Base-by-base conservation (phyloP, 441 rosid genomes). In the Capsella rubella region DNA sequence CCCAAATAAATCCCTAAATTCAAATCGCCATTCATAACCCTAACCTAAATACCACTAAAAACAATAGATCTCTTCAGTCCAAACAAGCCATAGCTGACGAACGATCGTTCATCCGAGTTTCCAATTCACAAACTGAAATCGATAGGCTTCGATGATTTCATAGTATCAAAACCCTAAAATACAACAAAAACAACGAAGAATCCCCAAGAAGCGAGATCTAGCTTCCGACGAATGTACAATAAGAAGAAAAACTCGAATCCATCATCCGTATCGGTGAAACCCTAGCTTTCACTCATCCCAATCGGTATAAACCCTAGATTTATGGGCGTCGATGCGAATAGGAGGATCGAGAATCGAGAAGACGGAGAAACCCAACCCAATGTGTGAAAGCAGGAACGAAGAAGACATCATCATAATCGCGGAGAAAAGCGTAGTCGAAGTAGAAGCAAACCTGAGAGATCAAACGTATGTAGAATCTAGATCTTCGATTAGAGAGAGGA, bases 381-480 rank as follows among this genome's bases (percentile, higher is more conserved):
- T 51, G 6, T 51, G 6, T 13, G 53, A 72, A 78, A 72, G 71
- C 32, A 53, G 9, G 66, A 27, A 53, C 25, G 61, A 76, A 31
- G 60, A 76, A 32, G 78, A 62, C 15, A 57, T 21, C 76, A 64
- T 70, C 76, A 4, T 63, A 39, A 55, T 55, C 53, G 49, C 29
- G 49, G 42, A 37, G 65, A 52, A 45, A 21, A 32, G 29, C 49
- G 77, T 37, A 73, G 77, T 9, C 67, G 78, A 40, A 57, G 62
- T 3, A 77, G 76, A 76, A 77, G 72, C 76, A 70, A 77, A 77
- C 80, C 80, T 77, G 80, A 77, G 63, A 35, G 69, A 75, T 40
- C 55, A 58, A 39, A 67, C 59, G 55, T 31, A 13, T 9, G 69
- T 18, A 27, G 3, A 18, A 65, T 58, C 43, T 53, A 14, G 45